Evolutionary conservation across 805 yeast genomes (phyloP).

Genomic region (Blastobotrys robertii): DNA sequence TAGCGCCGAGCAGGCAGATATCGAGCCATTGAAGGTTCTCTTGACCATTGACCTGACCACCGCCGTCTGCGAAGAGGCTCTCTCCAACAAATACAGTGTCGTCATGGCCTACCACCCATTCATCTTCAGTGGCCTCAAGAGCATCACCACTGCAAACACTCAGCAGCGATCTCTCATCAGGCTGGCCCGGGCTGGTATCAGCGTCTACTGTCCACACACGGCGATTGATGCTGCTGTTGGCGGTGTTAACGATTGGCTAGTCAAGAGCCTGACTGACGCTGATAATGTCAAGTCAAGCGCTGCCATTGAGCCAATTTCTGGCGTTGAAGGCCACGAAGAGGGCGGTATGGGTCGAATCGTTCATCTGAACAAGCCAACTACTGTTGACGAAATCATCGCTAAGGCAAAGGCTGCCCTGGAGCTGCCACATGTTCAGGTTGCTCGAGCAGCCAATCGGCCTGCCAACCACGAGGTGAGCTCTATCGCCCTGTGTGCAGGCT

Average conservation of each 20-base stretch:
- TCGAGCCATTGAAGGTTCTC: conserved; percentile 29
- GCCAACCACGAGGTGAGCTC: conserved; percentile 26
- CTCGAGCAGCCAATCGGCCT: conserved; percentile 28
- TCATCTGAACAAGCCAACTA: conserved; percentile 34
- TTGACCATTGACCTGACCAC: conserved; percentile 81
- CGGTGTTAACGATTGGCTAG: conserved; percentile 95
- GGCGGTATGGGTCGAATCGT: conserved; percentile 64
- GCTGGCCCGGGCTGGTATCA: conserved; percentile 65
- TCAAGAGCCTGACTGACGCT: conserved; percentile 42
- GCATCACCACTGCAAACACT: conserved; percentile 56
- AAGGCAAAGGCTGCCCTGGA: conserved; percentile 46
- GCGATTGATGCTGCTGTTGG: conserved; percentile 85
- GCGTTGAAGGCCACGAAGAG: conserved; percentile 26
- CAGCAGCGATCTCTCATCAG: conserved; percentile 72
- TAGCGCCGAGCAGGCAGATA: conserved; percentile 1
- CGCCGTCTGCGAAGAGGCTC: conserved; percentile 78
- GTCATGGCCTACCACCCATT: conserved; percentile 91
- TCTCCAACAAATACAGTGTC: conserved; percentile 41
- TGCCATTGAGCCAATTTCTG: conserved; percentile 38
- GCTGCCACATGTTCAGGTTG: conserved; percentile 54
- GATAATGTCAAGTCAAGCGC: conserved; percentile 17
- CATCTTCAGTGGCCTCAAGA: conserved; percentile 79
- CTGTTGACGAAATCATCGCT: conserved; percentile 37
- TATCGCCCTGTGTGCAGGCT: conserved; percentile 91
- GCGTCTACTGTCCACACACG: conserved; percentile 94